phyloP scores from a whole-genome alignment of 441 rosid genomes.

The Bocquillonia castaneifolia region DNA sequence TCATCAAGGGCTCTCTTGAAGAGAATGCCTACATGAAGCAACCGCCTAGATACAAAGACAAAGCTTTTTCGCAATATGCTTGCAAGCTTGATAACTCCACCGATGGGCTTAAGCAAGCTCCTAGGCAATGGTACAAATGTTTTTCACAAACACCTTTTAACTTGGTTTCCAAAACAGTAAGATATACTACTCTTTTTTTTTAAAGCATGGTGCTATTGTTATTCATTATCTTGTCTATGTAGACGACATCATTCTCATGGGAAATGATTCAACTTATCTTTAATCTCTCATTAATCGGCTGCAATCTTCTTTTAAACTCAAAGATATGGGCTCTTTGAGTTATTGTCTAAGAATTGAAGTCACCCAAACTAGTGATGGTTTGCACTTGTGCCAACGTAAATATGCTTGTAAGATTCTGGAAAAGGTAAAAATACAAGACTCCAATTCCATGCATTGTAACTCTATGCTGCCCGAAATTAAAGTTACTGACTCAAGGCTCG shows the following conservation, averaged over 20 bases:
- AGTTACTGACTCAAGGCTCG: not conserved
- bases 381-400: not conserved
- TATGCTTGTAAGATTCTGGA: not conserved
- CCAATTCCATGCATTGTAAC: not conserved
- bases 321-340: not conserved
- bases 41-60: not conserved
- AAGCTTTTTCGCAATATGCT: not conserved
- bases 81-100: too few relatives aligned
- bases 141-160: not conserved
- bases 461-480: too few relatives aligned
- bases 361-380: not conserved
- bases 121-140: not conserved
- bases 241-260: not conserved
- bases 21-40: not conserved
- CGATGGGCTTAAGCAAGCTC: not conserved
- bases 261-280: not conserved
- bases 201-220: not conserved
- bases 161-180: not conserved
- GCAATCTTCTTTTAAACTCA: not conserved
- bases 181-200: not conserved
- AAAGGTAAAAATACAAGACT: not conserved
- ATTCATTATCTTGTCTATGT: not conserved
- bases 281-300: not conserved
- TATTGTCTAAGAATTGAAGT: not conserved
- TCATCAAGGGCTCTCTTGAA: too few relatives aligned